Evolutionary conservation across 352 stramenopile species (phyloP).

Genomic region (Phytophthora chlamydospora): DNA sequence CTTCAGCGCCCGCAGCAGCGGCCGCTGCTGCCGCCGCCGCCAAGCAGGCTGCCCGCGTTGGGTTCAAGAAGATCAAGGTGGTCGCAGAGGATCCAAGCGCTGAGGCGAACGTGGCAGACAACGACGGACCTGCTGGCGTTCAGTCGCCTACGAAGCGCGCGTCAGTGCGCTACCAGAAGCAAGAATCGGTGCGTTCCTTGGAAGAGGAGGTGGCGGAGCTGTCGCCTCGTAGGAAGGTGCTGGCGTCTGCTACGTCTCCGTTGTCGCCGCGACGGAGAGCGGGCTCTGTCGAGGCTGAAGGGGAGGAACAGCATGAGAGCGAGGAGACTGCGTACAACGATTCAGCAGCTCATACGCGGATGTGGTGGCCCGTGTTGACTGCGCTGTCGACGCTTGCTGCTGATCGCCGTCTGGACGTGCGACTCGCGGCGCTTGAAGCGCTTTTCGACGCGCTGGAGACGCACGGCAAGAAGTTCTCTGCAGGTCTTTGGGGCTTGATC

Average conservation of each 20-base stretch:
- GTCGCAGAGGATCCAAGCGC: constrained; percentile 25
- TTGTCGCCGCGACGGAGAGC: constrained; percentile 38
- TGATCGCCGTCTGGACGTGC: constrained; percentile 91
- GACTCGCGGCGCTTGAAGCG: constrained; percentile 68
- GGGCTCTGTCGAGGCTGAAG: constrained; percentile 35
- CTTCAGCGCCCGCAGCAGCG: constrained; percentile 15
- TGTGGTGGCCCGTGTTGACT: constrained; percentile 97
- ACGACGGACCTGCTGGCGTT: constrained; percentile 9
- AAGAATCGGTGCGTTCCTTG: constrained; percentile 62
- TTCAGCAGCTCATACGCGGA: constrained; percentile 66
- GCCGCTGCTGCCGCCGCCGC: constrained; percentile 17
- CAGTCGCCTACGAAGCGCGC: constrained; percentile 33
- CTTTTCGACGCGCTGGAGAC: constrained; percentile 79
- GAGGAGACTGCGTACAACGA: constrained; percentile 63
- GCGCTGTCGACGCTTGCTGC: constrained; percentile 94
- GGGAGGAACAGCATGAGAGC: constrained; percentile 14
- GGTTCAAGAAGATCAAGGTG: constrained; percentile 66
- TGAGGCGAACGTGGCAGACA: background rate
- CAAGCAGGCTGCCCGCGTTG: constrained; percentile 53
- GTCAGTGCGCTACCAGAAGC: constrained; percentile 66
- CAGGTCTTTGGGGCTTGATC: constrained; percentile 79
- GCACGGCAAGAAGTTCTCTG: constrained; percentile 76
- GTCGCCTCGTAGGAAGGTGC: constrained; percentile 34
- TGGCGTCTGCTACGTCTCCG: constrained; percentile 12
- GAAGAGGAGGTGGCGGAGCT: constrained; percentile 65